Base-by-base conservation (phyloP, 2,329 filamentous ascomycete genomes). In the Fusarium stilboides region DNA sequence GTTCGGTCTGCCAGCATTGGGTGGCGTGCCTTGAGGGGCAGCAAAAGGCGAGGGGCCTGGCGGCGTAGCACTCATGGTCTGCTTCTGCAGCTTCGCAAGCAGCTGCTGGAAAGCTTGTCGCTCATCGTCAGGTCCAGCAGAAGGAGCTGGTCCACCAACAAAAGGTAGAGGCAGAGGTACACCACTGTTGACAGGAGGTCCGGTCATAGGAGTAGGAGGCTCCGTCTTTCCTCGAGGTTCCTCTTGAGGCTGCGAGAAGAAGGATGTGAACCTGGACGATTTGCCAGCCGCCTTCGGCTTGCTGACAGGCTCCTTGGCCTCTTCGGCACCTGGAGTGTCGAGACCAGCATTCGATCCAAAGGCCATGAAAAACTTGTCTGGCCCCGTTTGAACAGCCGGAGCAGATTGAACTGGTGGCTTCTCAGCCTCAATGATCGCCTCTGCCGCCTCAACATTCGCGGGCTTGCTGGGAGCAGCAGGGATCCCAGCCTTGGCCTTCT, bases 41-140 rank as follows among this genome's bases (percentile, higher is more conserved):
- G 82, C 78, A 62, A 82, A 86, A 5, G 80, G 77, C 5, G 84
- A 82, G 8, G 77, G 76, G 2, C 78, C 78, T 12, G 84, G 81
- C 14, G 85, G 83, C 28, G 86, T 84, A 47, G 81, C 80, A 44
- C 78, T 81, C 67, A 79, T 71, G 3, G 82, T 85, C 62, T 88
- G 87, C 59, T 83, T 83, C 64, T 94, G 91, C 40, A 97, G 87
- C 86, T 97, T 97, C 71, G 92, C 88, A 36, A 97, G 83, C 45
- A 98, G 87, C 44, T 90, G 88, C 69, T 94, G 89, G 79, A 98
- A 97, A 2, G 94, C 94, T 77, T 94, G 92, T 78, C 94, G 93
- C 75, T 97, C 94, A 53, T 89, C 88, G 65, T 90, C 89, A 8
- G 84, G 80, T 13, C 84, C 81, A 20, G 37, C 45, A 47, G 62